A percentile compares a stretch with the other conserved stretches of the same genome.
Conservation (phyloP, 345 rosid species). For the Clausena lansium region DNA sequence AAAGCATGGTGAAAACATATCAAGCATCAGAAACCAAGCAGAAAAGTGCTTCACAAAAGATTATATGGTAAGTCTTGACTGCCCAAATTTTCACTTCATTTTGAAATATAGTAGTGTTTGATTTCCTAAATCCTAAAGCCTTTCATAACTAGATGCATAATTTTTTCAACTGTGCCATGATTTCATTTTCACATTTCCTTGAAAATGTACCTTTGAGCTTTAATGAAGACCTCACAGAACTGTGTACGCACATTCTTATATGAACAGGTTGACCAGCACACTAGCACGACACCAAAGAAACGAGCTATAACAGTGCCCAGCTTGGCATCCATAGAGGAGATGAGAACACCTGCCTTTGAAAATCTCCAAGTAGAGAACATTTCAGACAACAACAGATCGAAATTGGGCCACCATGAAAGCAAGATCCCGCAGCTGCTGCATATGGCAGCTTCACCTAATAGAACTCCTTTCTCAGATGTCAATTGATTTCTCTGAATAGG, state of each 20-base stretch:
- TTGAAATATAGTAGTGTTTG: no score
- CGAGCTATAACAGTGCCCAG: slow-evolving; percentile 59
- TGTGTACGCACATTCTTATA: neutral
- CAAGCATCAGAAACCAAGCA: slow-evolving; percentile 57
- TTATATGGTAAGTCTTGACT: slow-evolving; percentile 54
- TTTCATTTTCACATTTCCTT: neutral
- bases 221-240: neutral
- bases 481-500: no score
- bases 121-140: no score
- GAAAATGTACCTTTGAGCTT: neutral
- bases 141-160: neutral
- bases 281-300: slow-evolving; percentile 49
- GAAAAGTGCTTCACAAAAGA: slow-evolving; percentile 68
- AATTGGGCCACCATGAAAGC: slow-evolving; percentile 30
- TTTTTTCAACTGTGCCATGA: neutral
- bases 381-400: slow-evolving; percentile 26
- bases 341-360: slow-evolving; percentile 37
- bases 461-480: slow-evolving; percentile 68
- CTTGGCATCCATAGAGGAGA: slow-evolving; percentile 64
- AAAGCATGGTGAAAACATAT: slow-evolving; percentile 53
- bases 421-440: slow-evolving; percentile 24
- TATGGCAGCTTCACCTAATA: slow-evolving; percentile 38
- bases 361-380: slow-evolving; percentile 19
- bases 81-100: no score
- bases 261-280: slow-evolving; percentile 58